phyloP scores from a whole-genome alignment of 129 eudicot species.

The Dittrichia graveolens region DNA sequence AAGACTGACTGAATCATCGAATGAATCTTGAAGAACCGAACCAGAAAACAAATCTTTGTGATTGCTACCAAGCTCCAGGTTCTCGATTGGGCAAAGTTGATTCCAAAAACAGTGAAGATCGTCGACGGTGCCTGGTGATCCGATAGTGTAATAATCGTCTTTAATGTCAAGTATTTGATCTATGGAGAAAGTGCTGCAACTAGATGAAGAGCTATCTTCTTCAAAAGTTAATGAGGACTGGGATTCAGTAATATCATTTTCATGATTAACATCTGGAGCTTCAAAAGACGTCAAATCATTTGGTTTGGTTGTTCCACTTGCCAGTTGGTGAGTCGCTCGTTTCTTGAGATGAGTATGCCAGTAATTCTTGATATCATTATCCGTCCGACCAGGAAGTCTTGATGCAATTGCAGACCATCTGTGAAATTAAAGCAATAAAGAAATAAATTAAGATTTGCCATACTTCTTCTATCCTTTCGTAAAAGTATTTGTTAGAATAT shows the following conservation, averaged over 20 bases:
- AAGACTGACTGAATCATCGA: conserved; percentile 10
- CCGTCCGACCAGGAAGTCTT: conserved; percentile 50
- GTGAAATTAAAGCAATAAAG: neutral
- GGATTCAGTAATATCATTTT: neutral
- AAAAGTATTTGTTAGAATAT: neutral
- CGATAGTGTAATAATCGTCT: conserved; percentile 2
- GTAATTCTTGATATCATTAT: conserved; percentile 48
- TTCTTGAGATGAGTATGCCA: conserved; percentile 51
- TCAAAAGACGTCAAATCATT: neutral
- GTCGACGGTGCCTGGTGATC: conserved; percentile 17
- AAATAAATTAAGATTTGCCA: neutral
- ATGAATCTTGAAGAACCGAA: conserved; percentile 23
- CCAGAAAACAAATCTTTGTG: neutral
- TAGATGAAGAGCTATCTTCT: neutral
- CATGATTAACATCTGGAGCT: neutral
- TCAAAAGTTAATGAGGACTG: neutral
- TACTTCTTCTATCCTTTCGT: neutral
- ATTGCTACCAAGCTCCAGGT: conserved; percentile 12
- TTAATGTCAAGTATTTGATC: conserved; percentile 7
- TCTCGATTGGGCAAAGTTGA: conserved; percentile 29
- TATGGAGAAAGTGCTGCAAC: neutral
- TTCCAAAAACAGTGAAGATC: conserved; percentile 35
- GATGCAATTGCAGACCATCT: conserved; percentile 57
- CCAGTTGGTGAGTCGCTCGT: neutral
- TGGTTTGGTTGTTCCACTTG: conserved; percentile 10